Evolutionary conservation across 2,329 filamentous ascomycete genomes (phyloP).

Genomic region (Byssothecium circinans): DNA sequence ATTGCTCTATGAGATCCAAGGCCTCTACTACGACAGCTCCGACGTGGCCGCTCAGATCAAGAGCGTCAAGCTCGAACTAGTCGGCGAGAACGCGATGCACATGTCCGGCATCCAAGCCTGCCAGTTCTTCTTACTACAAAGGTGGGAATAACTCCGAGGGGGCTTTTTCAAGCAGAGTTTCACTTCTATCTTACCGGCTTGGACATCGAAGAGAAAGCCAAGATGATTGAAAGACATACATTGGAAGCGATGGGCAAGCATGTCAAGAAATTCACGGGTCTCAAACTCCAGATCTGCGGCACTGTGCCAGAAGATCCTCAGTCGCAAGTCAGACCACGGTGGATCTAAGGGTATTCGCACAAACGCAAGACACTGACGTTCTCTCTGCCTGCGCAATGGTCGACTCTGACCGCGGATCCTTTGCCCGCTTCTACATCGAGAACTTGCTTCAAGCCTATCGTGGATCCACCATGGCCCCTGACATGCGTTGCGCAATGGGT

Average conservation of each 20-base stretch:
- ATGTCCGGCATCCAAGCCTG: constrained; percentile 36
- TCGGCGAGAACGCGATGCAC: constrained; percentile 31
- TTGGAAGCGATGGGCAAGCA: constrained; percentile 40
- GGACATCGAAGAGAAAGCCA: constrained; percentile 49
- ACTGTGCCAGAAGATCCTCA: constrained; percentile 20
- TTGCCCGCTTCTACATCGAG: constrained; percentile 23
- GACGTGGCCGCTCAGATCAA: constrained; percentile 46
- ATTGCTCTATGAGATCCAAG: constrained; percentile 49
- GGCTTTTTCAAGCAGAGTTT: constrained; percentile 51
- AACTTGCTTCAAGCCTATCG: constrained; percentile 24
- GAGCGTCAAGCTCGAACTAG: constrained; percentile 32
- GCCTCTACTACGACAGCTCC: constrained; percentile 45
- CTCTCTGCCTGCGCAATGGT: constrained; percentile 19
- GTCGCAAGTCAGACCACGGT: constrained; percentile 27
- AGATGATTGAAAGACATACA: constrained; percentile 44
- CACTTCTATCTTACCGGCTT: constrained; percentile 50
- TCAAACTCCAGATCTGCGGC: constrained; percentile 44
- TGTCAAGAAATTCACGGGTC: constrained; percentile 39
- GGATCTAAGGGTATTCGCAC: constrained; percentile 29
- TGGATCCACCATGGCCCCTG: constrained; percentile 23
- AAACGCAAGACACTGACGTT: constrained; percentile 19
- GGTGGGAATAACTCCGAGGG: constrained; percentile 48
- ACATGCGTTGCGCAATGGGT: constrained; percentile 26
- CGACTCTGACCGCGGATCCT: constrained; percentile 21
- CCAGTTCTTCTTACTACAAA: constrained; percentile 40